Percentiles rank a stretch among this genome's conserved stretches.
phyloP scores from a whole-genome alignment of 1,284 basidiomycete genomes.

The Ceratobasidium sp. region DNA sequence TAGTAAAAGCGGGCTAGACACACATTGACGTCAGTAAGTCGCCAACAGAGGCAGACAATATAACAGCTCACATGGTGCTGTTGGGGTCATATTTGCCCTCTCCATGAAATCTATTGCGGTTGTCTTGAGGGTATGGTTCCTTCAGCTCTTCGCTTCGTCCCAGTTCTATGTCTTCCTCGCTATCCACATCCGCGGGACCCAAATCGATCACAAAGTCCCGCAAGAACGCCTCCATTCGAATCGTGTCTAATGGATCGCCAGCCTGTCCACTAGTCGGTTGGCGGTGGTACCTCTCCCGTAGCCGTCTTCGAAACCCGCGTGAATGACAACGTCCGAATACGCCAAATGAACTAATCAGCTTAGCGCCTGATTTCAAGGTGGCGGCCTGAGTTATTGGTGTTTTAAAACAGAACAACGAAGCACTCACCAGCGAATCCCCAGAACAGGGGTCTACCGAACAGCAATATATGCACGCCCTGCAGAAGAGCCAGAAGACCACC shows the following conservation, averaged over 20 bases:
- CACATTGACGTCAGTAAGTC: too few species aligned
- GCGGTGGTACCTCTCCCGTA: slow-evolving; percentile 2
- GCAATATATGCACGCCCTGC: slow-evolving; percentile 5
- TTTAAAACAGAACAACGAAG: background rate
- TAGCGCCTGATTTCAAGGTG: background rate
- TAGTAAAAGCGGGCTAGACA: too few species aligned
- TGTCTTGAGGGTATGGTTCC: too few species aligned
- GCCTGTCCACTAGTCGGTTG: background rate
- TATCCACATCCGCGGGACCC: slow-evolving; percentile 21
- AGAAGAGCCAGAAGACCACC: slow-evolving; percentile 19
- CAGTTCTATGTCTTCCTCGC: too few species aligned
- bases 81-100: too few species aligned
- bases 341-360: slow-evolving; percentile 22
- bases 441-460: slow-evolving; percentile 22
- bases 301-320: background rate
- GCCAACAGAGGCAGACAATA: too few species aligned
- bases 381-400: background rate
- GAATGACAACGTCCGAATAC: slow-evolving; percentile 2
- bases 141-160: too few species aligned
- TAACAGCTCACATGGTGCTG: too few species aligned
- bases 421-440: slow-evolving; percentile 22
- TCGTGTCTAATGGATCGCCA: background rate
- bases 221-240: slow-evolving; percentile 9
- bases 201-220: slow-evolving; percentile 26
- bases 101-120: too few species aligned